Evolutionary conservation across 345 rosid genomes (phyloP).

Genomic region (Iberis pinnata): DNA sequence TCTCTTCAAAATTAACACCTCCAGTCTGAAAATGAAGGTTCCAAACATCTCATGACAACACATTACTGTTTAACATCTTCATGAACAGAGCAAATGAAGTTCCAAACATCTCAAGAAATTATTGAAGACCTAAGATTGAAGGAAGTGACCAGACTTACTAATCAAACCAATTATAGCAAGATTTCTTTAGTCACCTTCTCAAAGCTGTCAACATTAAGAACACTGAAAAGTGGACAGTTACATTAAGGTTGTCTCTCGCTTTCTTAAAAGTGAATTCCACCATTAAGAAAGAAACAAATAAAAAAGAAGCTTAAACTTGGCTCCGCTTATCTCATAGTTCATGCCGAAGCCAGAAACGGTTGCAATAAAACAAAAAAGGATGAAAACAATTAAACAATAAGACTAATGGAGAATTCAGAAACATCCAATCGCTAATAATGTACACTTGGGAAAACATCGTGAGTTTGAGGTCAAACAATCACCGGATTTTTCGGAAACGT

Average conservation of each 20-base stretch:
- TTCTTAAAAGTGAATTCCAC: conserved; percentile 13
- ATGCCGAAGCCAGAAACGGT: conserved; percentile 23
- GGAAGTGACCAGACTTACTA: neutral
- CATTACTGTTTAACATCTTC: too few species aligned
- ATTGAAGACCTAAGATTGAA: neutral
- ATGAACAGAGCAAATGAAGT: too few species aligned
- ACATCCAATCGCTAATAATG: conserved; percentile 11
- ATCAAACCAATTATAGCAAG: conserved; percentile 5
- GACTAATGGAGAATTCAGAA: conserved; percentile 1
- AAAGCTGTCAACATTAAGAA: too few species aligned
- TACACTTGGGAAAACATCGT: neutral
- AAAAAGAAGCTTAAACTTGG: conserved; percentile 20
- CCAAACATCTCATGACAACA: too few species aligned
- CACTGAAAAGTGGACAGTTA: conserved; percentile 17
- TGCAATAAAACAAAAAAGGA: conserved; percentile 17
- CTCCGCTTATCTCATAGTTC: conserved; percentile 22
- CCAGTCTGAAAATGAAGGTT: neutral
- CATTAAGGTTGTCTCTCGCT: conserved; percentile 24
- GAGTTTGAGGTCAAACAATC: conserved; percentile 3
- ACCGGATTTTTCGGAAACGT: conserved; percentile 19
- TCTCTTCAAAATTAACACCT: neutral
- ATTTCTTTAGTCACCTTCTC: neutral
- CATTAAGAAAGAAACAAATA: conserved; percentile 20
- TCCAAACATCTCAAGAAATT: conserved; percentile 6
- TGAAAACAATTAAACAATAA: neutral